These are phyloP conservation scores for Asterophora lycoperdoides DNA, from an alignment of 768 basidiomycete species.

Conservation along the genomic window DNA sequence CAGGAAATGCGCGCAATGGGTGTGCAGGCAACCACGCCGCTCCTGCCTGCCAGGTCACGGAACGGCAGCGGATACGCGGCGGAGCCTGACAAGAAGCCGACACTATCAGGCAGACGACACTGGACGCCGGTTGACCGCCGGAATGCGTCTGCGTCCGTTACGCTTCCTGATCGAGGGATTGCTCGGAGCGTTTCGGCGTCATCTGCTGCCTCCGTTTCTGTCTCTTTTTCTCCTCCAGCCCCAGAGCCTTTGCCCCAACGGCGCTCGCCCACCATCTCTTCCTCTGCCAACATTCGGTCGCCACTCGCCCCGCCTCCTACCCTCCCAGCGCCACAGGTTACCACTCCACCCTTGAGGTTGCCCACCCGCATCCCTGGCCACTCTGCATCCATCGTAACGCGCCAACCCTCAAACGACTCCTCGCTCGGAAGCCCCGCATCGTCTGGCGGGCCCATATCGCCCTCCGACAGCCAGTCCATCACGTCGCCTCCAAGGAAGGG, in stretches of 20 bases:
- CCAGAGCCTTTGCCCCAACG: constrained; percentile 5
- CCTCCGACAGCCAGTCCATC: constrained; percentile 36
- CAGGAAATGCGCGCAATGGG: constrained; percentile 50
- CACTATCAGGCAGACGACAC: constrained; percentile 21
- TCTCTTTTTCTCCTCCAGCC: constrained; percentile 13
- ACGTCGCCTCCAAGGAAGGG: constrained; percentile 38
- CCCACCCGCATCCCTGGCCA: constrained; percentile 7
- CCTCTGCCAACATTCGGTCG: constrained; percentile 15
- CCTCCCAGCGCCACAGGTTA: constrained; percentile 17
- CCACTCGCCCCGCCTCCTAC: constrained; percentile 6
- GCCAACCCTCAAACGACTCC: constrained; percentile 47
- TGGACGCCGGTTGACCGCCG: constrained; percentile 27
- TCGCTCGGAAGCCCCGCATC: constrained; percentile 51
- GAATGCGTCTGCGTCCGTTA: constrained; percentile 19
- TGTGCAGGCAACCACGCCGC: constrained; percentile 48
- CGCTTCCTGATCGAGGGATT: constrained; percentile 16
- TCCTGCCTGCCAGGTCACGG: constrained; percentile 18
- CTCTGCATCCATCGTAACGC: constrained; percentile 21
- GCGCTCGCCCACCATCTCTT: constrained; percentile 8
- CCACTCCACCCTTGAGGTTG: constrained; percentile 14
- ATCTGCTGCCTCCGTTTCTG: constrained; percentile 3
- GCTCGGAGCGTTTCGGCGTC: constrained; percentile 17
- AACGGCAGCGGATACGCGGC: constrained; percentile 3
- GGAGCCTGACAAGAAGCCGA: constrained; percentile 12
- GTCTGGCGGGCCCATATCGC: constrained; percentile 49